phyloP scores from a whole-genome alignment of 2,329 filamentous ascomycete species.

The Aspergillus caelatus region DNA sequence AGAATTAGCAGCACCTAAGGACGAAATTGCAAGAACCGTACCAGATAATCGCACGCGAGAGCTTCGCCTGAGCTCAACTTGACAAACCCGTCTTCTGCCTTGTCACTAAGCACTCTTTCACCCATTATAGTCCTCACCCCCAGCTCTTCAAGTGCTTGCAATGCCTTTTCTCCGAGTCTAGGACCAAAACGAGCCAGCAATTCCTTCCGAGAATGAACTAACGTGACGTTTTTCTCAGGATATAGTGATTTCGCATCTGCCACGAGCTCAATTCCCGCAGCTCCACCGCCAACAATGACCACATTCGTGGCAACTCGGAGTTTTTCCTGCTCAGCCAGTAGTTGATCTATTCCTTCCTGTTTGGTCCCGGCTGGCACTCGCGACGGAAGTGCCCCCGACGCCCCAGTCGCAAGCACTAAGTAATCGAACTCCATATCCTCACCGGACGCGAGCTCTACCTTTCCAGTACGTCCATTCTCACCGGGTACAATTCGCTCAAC shows the following conservation, averaged over 20 bases:
- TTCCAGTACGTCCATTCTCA: background rate
- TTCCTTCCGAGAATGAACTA: conserved; percentile 60
- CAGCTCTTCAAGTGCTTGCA: conserved; percentile 49
- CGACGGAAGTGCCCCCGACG: conserved; percentile 52
- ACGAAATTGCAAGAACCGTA: conserved; percentile 24
- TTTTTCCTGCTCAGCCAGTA: conserved; percentile 51
- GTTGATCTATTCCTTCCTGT: conserved; percentile 44
- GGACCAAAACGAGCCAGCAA: conserved; percentile 57
- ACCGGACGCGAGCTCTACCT: conserved; percentile 41
- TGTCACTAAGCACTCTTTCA: conserved; percentile 32
- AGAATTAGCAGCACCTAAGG: background rate
- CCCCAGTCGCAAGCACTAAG: conserved; percentile 62
- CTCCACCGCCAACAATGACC: conserved; percentile 61
- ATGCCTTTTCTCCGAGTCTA: conserved; percentile 42
- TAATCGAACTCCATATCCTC: conserved; percentile 57
- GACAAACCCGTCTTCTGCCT: conserved; percentile 44
- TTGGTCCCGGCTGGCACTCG: conserved; percentile 51
- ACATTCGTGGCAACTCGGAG: conserved; percentile 50
- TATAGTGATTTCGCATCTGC: conserved; percentile 61
- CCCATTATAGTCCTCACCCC: conserved; percentile 56
- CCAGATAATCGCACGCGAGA: conserved; percentile 56
- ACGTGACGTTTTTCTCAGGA: conserved; percentile 58
- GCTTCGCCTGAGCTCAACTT: conserved; percentile 50
- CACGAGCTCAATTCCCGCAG: conserved; percentile 64
- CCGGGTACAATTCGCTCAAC: background rate